phyloP scores from a whole-genome alignment of 169 alveolate genomes.

The Perkinsus chesapeaki region DNA sequence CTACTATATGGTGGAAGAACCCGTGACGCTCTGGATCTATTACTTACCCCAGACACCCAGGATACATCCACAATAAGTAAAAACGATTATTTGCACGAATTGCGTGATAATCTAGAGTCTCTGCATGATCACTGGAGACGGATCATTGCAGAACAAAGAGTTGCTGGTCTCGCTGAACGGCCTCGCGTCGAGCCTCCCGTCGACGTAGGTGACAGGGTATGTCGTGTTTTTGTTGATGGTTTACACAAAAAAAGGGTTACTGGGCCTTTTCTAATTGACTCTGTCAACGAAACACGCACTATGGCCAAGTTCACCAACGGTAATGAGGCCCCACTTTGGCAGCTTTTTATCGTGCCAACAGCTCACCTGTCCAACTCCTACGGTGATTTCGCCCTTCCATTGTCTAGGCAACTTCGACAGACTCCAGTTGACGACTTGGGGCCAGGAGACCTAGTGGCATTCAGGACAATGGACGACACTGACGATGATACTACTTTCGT shows the following conservation, averaged over 20 bases:
- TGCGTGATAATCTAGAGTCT: background rate
- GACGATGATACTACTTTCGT: background rate
- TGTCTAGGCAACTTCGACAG: background rate
- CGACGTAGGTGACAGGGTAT: background rate
- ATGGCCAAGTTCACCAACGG: background rate
- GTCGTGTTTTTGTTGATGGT: background rate
- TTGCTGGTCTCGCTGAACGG: background rate
- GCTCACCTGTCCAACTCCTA: background rate
- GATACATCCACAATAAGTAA: background rate
- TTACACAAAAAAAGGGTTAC: background rate
- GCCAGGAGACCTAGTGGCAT: background rate
- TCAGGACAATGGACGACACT: background rate
- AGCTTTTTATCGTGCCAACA: background rate
- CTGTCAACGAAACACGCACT: background rate
- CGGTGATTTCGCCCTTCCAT: background rate
- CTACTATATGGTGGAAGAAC: background rate
- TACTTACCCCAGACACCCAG: background rate
- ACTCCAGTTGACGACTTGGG: background rate
- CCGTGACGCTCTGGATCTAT: background rate
- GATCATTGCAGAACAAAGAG: background rate
- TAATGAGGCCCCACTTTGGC: background rate
- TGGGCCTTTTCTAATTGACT: background rate
- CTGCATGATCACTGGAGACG: background rate
- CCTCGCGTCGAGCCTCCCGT: background rate
- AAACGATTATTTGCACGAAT: background rate